Base-by-base conservation (phyloP, 257 asterid genomes). In the Dorcoceras hygrometricum region DNA sequence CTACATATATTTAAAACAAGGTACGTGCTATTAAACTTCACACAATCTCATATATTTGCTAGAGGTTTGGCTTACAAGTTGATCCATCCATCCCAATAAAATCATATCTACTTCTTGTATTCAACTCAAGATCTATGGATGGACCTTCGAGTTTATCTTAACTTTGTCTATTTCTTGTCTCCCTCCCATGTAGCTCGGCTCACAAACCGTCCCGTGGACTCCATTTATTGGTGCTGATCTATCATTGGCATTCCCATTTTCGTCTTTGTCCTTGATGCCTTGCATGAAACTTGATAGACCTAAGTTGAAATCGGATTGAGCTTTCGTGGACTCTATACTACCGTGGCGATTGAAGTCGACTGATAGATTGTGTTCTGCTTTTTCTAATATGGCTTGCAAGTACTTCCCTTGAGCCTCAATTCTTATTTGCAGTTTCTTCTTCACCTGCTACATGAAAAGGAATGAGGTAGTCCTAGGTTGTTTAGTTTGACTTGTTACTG, bases 361-460 rank as follows among this genome's bases (percentile, higher is more conserved):
- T 32, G 95, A 78, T 5, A 92, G 86, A 76, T 85, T 84, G 20
- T 73, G 80, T 24, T 86, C 89, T 20, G 98, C 97, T 70, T 83
- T 89, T 54, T 84, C 96, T 16, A 92, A 65, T 80, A 92, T 86
- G 56, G 89, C 74, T 65, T 92, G 95, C 79, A 92, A 79, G 79
- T 92, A 92, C 77, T 82, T 92, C 66, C 97, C 96, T 71, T 92
- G 98, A 6, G 98, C 87, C 78, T 87, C 98, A 79, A 92, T 87
- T 78, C 98, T 83, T 90, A 84, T 87, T 66, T 87, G 97, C 80
- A 92, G 31, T 66, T 80, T 89, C 91, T 83, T 88, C 72, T 92
- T 96, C 67, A 89, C 97, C 98, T 92, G 87, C 57, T 34, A 3
- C 39, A 50, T 27, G 25, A 23, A 32, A 22, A 39, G 9, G n/a